phyloP scores from a whole-genome alignment of 2,329 filamentous ascomycete genomes.

The Diplocarpon mali region DNA sequence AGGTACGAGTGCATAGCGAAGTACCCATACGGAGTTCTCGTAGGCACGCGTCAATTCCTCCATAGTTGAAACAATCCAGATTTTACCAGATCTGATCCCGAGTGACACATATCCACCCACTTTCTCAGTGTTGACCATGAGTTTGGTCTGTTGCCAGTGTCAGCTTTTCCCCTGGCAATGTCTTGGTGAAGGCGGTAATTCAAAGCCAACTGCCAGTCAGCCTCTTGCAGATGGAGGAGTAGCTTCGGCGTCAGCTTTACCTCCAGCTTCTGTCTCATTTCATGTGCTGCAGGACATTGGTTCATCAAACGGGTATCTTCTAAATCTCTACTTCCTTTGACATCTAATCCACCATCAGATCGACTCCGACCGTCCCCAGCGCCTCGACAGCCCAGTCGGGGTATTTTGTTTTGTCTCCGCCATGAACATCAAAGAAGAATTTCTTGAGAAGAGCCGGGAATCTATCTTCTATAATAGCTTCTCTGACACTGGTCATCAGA shows the following conservation, averaged over 20 bases:
- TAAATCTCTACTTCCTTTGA: slow-evolving; percentile 3
- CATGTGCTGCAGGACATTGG: slow-evolving; percentile 13
- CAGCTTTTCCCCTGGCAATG: too few relatives aligned
- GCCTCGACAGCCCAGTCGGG: slow-evolving; percentile 80
- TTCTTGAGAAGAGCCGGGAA: slow-evolving; percentile 67
- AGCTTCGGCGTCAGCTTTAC: not conserved
- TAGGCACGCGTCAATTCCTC: too few relatives aligned
- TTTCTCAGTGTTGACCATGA: too few relatives aligned
- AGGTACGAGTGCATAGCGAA: too few relatives aligned
- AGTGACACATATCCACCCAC: too few relatives aligned
- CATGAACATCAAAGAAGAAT: slow-evolving; percentile 70
- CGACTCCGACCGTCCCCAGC: slow-evolving; percentile 66
- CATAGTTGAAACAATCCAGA: too few relatives aligned
- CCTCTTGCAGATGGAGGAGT: not conserved
- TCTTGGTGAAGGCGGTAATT: too few relatives aligned
- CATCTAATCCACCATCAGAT: slow-evolving; percentile 39
- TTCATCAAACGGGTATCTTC: slow-evolving; percentile 3
- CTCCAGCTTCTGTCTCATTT: slow-evolving; percentile 1
- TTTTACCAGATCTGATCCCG: too few relatives aligned
- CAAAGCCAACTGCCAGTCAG: too few relatives aligned
- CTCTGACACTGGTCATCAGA: slow-evolving; percentile 64
- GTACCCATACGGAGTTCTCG: too few relatives aligned
- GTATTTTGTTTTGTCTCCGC: slow-evolving; percentile 49
- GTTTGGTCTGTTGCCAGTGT: too few relatives aligned
- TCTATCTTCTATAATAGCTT: slow-evolving; percentile 69